Evolutionary conservation across 108 stramenopile genomes (phyloP), one percentile per base, ranked within the genome.

Genomic region (Cyclotella distinguenda): DNA sequence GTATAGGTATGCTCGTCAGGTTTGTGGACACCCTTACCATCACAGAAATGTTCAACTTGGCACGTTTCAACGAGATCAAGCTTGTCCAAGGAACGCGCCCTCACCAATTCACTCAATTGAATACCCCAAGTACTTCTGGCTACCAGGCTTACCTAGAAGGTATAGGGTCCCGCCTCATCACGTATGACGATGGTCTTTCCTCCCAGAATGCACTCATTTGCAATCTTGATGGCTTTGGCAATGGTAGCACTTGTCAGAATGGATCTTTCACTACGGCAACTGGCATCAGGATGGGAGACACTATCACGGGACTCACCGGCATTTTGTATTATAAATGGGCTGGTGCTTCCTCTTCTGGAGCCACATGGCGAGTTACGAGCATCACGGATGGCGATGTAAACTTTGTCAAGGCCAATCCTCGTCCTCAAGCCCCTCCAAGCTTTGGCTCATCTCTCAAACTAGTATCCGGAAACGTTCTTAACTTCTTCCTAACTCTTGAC

Each of bases 401-500:
- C 30, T 70, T 79, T 51, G 38, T 43, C 6, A 48, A 47, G 19
- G 11, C 46, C 11, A 71, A 68, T 47, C 60, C 45, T 10, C 70
- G 67, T 22, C 67, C 72, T 31, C 45, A 26, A 21, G 53, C 6
- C 23, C 67, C 70, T 0, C 45, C 72, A 6, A 64, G 23, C 27
- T 9, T 58, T 19, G 48, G 31, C 0, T 2, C 18, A 12, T 35
- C 39, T 26, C 62, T 63, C 55, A 57, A 52, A 28, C 30, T 79
- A 18, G 72, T 64, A 3, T 35, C 53, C 3, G 30, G 46, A 42
- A 79, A 79, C 57, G 72, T 79, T 2, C 43, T 79, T 1, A 79
- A 79, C 52, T 79, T 63, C 49, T 79, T 79, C 51, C 66, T 16
- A 15, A 79, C 78, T 6, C 65, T 71, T 43, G 70, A 64, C 38